phyloP scores from a whole-genome alignment of 495 filamentous ascomycete species.

The Annulohypoxylon moriforme region DNA sequence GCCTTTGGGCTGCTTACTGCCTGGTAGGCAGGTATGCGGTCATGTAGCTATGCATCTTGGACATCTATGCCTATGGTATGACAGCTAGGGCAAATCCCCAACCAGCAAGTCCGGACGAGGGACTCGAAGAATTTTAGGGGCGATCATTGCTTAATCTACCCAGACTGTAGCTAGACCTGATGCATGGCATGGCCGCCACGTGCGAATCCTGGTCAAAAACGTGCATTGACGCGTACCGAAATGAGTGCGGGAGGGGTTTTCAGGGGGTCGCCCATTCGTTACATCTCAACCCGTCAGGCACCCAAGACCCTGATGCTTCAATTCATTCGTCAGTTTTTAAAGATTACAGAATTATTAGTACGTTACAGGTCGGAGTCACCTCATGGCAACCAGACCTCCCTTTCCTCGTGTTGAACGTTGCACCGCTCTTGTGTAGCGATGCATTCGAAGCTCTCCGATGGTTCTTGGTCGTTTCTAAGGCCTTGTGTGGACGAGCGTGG shows the following conservation, averaged over 20 bases:
- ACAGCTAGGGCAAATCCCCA: background rate
- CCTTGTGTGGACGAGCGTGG: background rate
- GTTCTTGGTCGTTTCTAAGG: background rate
- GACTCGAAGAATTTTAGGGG: background rate
- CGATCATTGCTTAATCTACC: background rate
- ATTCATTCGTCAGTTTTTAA: background rate
- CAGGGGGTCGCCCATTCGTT: slow-evolving; percentile 1
- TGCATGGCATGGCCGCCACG: slow-evolving; percentile 16
- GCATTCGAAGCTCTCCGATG: background rate
- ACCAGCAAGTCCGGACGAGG: background rate
- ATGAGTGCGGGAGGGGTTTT: background rate
- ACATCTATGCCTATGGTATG: background rate
- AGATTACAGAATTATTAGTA: background rate
- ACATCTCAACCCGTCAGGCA: slow-evolving; percentile 9
- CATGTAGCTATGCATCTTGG: background rate
- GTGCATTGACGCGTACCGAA: background rate
- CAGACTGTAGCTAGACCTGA: background rate
- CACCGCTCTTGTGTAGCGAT: background rate
- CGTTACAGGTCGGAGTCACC: background rate
- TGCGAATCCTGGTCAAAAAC: slow-evolving; percentile 1
- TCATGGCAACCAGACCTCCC: background rate
- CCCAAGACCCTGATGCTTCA: background rate
- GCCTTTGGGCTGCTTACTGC: too few relatives aligned
- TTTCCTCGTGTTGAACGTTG: background rate
- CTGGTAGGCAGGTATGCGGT: too few relatives aligned